These are phyloP conservation scores for Trichocomaceae sp. DNA, from an alignment of 2,329 filamentous ascomycete species.

Conservation along the genomic window DNA sequence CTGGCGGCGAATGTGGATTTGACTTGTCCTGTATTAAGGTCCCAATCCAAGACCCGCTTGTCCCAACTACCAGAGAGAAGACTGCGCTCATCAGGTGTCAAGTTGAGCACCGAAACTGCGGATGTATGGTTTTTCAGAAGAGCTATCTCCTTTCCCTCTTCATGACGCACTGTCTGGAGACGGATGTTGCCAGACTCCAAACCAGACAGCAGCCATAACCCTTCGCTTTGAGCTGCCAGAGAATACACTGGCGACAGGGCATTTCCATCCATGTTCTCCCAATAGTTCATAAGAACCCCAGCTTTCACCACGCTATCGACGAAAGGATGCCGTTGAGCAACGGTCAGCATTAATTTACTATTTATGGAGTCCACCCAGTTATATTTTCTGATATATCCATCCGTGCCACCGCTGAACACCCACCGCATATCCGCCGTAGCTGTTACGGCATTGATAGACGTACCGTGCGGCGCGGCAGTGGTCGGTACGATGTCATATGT, in stretches of 20 bases:
- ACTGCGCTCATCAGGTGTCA: slow-evolving; percentile 78
- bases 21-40: slow-evolving; percentile 75
- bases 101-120: slow-evolving; percentile 77
- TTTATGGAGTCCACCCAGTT: slow-evolving; percentile 94
- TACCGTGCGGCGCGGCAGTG: slow-evolving; percentile 91
- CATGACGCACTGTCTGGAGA: slow-evolving; percentile 84
- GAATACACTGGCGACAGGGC: slow-evolving; percentile 86
- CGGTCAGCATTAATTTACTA: slow-evolving; percentile 84
- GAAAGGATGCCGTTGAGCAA: slow-evolving; percentile 92
- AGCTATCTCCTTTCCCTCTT: slow-evolving; percentile 84
- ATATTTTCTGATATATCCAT: slow-evolving; percentile 95
- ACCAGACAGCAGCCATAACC: slow-evolving; percentile 85
- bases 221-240: slow-evolving; percentile 80
- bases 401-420: slow-evolving; percentile 88
- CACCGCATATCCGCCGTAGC: slow-evolving; percentile 91
- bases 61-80: slow-evolving; percentile 95
- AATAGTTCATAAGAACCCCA: slow-evolving; percentile 89
- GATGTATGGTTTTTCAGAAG: slow-evolving; percentile 78
- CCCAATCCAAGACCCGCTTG: slow-evolving; percentile 90
- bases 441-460: slow-evolving; percentile 86
- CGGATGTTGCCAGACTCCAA: slow-evolving; percentile 89
- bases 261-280: slow-evolving; percentile 87
- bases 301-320: slow-evolving; percentile 96
- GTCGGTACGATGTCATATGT: slow-evolving; percentile 95
- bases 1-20: slow-evolving; percentile 70